Evolutionary conservation across 2,329 filamentous ascomycete species (phyloP).

Genomic region (Fusarium continuum): DNA sequence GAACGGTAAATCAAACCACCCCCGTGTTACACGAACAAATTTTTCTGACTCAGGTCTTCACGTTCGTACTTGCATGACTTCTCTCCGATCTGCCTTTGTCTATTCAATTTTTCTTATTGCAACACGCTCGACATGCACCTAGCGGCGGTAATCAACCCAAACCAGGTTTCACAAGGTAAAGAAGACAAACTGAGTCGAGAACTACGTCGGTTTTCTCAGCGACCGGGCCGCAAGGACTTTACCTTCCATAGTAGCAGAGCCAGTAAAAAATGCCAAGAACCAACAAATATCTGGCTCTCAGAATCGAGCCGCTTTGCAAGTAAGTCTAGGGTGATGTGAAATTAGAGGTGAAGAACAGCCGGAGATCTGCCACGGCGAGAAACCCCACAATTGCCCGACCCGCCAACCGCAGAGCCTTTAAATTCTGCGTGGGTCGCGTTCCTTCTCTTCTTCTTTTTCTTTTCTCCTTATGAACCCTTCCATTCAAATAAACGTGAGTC

Average conservation of each 20-base stretch:
- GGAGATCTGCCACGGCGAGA: slow-evolving; percentile 41
- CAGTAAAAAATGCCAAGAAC: too few species aligned
- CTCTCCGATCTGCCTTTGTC: neutral
- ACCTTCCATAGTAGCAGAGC: neutral
- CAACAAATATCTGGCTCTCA: slow-evolving; percentile 8
- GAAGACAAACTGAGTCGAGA: slow-evolving; percentile 1
- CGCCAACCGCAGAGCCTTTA: slow-evolving; percentile 45
- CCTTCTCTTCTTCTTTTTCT: slow-evolving; percentile 51
- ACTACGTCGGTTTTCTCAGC: neutral
- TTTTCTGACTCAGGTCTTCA: neutral
- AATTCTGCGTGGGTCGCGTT: slow-evolving; percentile 48
- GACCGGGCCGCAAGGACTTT: neutral
- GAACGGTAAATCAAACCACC: too few species aligned
- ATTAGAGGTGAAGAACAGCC: slow-evolving; percentile 18
- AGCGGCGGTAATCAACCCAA: neutral
- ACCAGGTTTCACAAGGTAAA: neutral
- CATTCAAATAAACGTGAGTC: slow-evolving; percentile 96
- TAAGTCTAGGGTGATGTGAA: neutral
- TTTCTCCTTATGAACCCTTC: slow-evolving; percentile 85
- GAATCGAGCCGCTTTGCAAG: neutral
- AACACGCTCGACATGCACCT: neutral
- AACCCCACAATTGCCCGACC: slow-evolving; percentile 39
- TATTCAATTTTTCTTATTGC: neutral
- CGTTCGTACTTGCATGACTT: neutral
- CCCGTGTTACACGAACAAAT: too few species aligned